A percentile compares a stretch with the other conserved stretches of the same genome.
Conservation (phyloP, 345 rosid species). For the Stellera chamaejasme region DNA sequence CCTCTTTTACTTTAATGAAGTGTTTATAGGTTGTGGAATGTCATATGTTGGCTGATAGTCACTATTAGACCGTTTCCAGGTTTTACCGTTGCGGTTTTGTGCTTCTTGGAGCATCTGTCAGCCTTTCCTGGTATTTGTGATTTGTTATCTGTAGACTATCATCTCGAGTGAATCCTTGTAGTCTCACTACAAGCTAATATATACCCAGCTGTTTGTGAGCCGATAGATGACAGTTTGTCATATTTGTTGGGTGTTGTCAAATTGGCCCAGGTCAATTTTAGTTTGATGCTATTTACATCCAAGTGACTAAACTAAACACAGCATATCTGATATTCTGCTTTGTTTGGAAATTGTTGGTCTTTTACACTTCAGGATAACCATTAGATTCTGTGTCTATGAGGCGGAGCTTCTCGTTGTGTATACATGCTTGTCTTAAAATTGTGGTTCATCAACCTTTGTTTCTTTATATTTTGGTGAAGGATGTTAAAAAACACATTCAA, state of each 20-base stretch:
- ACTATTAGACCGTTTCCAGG: slow-evolving; percentile 15
- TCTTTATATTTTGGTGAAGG: too few species aligned
- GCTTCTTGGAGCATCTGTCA: slow-evolving; percentile 12
- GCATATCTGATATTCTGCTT: too few species aligned
- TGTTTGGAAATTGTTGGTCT: too few species aligned
- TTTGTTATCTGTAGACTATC: slow-evolving; percentile 24
- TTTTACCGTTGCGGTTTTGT: slow-evolving; percentile 15
- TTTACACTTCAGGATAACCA: too few species aligned
- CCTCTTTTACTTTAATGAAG: slow-evolving; percentile 18
- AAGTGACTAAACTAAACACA: slow-evolving; percentile 1
- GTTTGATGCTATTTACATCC: slow-evolving; percentile 10
- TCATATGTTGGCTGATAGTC: slow-evolving; percentile 22
- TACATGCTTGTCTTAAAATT: too few species aligned
- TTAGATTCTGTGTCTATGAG: too few species aligned
- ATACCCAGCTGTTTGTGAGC: slow-evolving; percentile 24
- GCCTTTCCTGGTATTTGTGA: slow-evolving; percentile 20
- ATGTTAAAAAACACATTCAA: too few species aligned
- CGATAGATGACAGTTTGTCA: slow-evolving; percentile 22
- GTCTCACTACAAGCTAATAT: slow-evolving; percentile 35
- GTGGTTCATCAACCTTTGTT: too few species aligned
- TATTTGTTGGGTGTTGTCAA: slow-evolving; percentile 12
- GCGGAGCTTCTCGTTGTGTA: too few species aligned
- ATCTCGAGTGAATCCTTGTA: slow-evolving; percentile 21
- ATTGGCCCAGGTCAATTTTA: slow-evolving; percentile 17
- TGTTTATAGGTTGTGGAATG: slow-evolving; percentile 26